Evolutionary conservation across 805 yeast species (phyloP), one percentile per base, ranked within the genome.

Genomic region (Hanseniaspora mollemarum): DNA sequence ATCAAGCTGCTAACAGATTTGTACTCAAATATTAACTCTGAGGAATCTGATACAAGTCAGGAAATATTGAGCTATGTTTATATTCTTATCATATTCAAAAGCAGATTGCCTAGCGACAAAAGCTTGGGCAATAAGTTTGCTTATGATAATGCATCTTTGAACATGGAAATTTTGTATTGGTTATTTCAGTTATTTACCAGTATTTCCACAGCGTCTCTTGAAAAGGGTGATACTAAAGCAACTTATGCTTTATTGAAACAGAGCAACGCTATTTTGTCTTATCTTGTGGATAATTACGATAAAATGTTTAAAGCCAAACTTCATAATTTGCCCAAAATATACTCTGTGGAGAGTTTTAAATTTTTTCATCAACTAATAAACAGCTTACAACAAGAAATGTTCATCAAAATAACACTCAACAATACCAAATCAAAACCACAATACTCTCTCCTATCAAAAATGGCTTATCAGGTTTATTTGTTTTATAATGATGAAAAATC

Each of bases 101-200:
- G 19, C 3, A 48, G 51, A 33, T 26, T 48, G 9, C 18, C 51
- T 2, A 40, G 24, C 19, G 51, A 48, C 36, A 48, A 48, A 32
- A 31, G 32, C 19, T 21, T 48, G 19, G 45, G 36, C 6, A 33
- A 48, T 15, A 21, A 25, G 7, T 48, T 48, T 26, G 21, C n/a
- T 4, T 48, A 48, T 18, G 51, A 40, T 8, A 48, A 48, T 24
- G n/a, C 8, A 21, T 39, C 45, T 16, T 16, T 48, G 10, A 29
- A 48, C 16, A 48, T 48, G 51, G 51, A 48, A 25, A 33, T 48
- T 28, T 10, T 48, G 9, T 48, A 39, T n/a, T 48, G 51, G 51
- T 10, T 32, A 15, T 48, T 39, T 33, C 35, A 48, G 15, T 29
- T 29, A 12, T 48, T 48, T 33, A 33, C 22, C 21, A 6, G 25